Base-by-base conservation (phyloP, 768 basidiomycete species). In the Cubamyces sp. region DNA sequence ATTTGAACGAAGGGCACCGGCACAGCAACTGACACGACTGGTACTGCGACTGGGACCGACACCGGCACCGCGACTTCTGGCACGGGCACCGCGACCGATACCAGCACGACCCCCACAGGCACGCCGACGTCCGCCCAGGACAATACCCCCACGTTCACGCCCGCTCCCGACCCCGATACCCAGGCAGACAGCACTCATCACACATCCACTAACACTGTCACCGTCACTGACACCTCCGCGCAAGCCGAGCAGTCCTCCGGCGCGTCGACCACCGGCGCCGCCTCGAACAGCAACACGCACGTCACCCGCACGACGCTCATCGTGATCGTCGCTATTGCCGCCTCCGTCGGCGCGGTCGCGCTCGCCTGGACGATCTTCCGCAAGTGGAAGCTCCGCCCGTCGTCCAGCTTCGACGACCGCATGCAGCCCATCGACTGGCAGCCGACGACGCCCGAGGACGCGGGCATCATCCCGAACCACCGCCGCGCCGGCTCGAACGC, bases 391-490 rank as follows among this genome's bases (percentile, higher is more conserved):
- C 87, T 94, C 70, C 86, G 84, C 56, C 85, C 89, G 60, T 94
- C 92, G 30, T 81, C 84, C 70, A 82, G 84, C 68, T 94, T 94
- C 72, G 90, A 92, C 68, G 85, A 87, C 64, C 91, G 92, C 66
- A 84, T 96, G 78, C 85, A 90, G 61, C 92, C 94, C 62, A 92
- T 94, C 71, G 87, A 93, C 77, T 94, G 91, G 91, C 85, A 90
- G 70, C 90, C 91, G n/a, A 81, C 83, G 47, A 76, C 71, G 55
- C 77, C 77, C 3, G 81, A 82, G 8, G 81, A 83, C 57, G 54
- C 67, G 37, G 81, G 74, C 61, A 73, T 81, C 51, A 72, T 81
- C 51, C 76, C 85, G 26, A 77, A 79, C 48, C 74, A 76, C 60
- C 84, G 79, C 67, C 84, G 84, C 66, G 84, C 82, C 54, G 74